Conservation (phyloP, 2,329 filamentous ascomycete genomes). For the Penicillium sp. region DNA sequence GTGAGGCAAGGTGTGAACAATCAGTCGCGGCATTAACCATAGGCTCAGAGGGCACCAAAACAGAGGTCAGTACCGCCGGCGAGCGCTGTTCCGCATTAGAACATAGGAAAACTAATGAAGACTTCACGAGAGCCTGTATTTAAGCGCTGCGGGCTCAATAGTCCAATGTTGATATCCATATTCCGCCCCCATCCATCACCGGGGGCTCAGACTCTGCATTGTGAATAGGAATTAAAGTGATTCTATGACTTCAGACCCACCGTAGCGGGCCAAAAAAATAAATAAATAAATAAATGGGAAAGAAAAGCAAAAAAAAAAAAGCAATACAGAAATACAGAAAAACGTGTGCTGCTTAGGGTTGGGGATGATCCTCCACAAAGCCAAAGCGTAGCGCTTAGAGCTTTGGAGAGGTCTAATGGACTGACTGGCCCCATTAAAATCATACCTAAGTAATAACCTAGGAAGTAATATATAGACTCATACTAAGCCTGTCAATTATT, state of each 20-base stretch:
- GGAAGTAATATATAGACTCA: not conserved
- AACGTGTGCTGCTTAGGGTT: slow-evolving; percentile 2
- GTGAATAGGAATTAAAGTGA: slow-evolving; percentile 14
- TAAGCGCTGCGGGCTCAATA: slow-evolving; percentile 35
- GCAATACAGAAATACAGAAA: not conserved
- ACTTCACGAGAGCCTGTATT: slow-evolving; percentile 35
- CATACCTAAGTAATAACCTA: too few species aligned
- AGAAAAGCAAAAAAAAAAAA: not conserved
- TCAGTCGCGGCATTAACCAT: slow-evolving; percentile 28
- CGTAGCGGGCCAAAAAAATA: not conserved
- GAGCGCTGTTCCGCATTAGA: slow-evolving; percentile 31
- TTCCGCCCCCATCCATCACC: slow-evolving; percentile 31
- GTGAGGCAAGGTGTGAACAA: slow-evolving; percentile 32
- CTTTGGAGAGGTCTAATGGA: not conserved
- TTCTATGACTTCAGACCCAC: slow-evolving; percentile 20
- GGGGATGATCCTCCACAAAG: slow-evolving; percentile 6
- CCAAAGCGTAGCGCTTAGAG: slow-evolving; percentile 11
- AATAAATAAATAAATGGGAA: not conserved
- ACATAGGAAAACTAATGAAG: slow-evolving; percentile 19
- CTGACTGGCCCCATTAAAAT: not conserved
- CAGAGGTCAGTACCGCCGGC: slow-evolving; percentile 28
- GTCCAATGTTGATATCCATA: slow-evolving; percentile 24
- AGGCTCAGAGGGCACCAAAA: slow-evolving; percentile 32
- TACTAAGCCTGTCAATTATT: not conserved
- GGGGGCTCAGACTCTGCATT: slow-evolving; percentile 31